Percentiles rank a stretch among this genome's conserved stretches.
Conservation (phyloP, 164 flowering plant genomes). For the Chimonanthus salicifolius region DNA sequence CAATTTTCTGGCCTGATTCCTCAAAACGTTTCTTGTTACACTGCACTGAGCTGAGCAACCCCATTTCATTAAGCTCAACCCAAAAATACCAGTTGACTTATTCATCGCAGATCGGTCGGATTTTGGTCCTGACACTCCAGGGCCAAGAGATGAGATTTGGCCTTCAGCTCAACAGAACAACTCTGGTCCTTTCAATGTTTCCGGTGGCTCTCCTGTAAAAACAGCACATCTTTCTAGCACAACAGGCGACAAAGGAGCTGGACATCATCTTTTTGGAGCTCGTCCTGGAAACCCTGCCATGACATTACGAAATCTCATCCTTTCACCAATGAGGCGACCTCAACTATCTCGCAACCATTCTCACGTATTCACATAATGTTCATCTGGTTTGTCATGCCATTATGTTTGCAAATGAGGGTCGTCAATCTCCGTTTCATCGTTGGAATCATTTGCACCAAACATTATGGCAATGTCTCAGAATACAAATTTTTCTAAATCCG, state of each 20-base stretch:
- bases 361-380: conserved; percentile 65
- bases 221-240: conserved; percentile 40
- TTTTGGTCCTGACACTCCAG: conserved; percentile 94
- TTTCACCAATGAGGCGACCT: conserved; percentile 90
- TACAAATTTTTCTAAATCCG: background rate
- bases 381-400: background rate
- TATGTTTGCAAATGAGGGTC: background rate
- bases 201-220: conserved; percentile 65
- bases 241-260: conserved; percentile 46
- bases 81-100: conserved; percentile 64
- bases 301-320: conserved; percentile 76
- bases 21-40: background rate
- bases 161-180: conserved; percentile 62
- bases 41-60: conserved; percentile 9
- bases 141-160: conserved; percentile 86
- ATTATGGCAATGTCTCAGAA: background rate
- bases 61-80: conserved; percentile 18
- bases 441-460: background rate
- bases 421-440: background rate
- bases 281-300: conserved; percentile 65
- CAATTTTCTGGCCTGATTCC: too few relatives aligned
- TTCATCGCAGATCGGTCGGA: conserved; percentile 74
- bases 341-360: conserved; percentile 76
- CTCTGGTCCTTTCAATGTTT: conserved; percentile 65
- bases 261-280: conserved; percentile 39